Conservation (phyloP, 768 basidiomycete species). For the Tephrocybe sp. region DNA sequence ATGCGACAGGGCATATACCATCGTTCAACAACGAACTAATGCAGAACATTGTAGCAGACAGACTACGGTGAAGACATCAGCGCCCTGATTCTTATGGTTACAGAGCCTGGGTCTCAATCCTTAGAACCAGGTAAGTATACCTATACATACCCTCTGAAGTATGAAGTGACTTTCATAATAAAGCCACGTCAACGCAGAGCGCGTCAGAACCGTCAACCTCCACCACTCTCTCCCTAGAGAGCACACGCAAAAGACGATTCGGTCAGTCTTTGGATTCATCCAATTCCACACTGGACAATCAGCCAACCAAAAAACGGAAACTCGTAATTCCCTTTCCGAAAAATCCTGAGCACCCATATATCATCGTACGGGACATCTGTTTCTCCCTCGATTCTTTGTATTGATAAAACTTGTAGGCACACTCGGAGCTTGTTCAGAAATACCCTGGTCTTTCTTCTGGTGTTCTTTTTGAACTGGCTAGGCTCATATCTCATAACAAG, state of each 20-base stretch:
- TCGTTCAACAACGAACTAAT: neutral
- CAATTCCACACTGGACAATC: neutral
- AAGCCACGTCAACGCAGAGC: slow-evolving; percentile 5
- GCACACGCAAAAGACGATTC: slow-evolving; percentile 30
- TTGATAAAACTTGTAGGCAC: slow-evolving; percentile 14
- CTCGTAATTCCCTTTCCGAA: neutral
- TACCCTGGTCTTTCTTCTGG: slow-evolving; percentile 32
- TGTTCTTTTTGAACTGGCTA: slow-evolving; percentile 53
- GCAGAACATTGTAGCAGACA: slow-evolving; percentile 7
- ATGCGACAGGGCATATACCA: neutral
- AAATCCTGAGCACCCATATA: slow-evolving; percentile 11
- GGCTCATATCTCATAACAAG: slow-evolving; percentile 29
- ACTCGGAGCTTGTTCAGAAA: slow-evolving; percentile 11
- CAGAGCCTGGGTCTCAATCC: neutral
- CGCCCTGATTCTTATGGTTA: neutral
- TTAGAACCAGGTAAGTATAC: neutral
- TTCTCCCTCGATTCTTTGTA: neutral
- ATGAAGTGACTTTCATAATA: neutral
- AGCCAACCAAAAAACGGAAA: slow-evolving; percentile 9
- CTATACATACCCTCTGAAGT: no score
- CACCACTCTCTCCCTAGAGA: slow-evolving; percentile 16
- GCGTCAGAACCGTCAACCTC: slow-evolving; percentile 20
- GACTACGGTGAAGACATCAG: slow-evolving; percentile 13
- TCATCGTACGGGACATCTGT: slow-evolving; percentile 18
- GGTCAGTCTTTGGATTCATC: slow-evolving; percentile 17